Evolutionary conservation across 2,329 filamentous ascomycete genomes (phyloP).

Genomic region (Fusarium redolens): DNA sequence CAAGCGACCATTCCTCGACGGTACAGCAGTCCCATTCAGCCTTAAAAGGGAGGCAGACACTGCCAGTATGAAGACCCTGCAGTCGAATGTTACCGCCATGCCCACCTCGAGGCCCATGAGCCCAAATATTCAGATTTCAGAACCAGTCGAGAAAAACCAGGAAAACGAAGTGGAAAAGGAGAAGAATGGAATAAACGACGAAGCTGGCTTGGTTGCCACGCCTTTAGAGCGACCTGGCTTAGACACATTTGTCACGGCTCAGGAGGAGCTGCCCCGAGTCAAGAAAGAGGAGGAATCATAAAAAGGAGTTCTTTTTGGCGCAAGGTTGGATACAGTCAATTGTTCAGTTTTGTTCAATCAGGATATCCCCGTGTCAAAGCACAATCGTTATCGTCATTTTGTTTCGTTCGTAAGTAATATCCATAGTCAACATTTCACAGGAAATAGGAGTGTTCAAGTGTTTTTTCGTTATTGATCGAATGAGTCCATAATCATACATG

Average conservation of each 20-base stretch:
- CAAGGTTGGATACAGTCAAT: constrained; percentile 25
- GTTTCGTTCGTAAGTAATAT: constrained; percentile 20
- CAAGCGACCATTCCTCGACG: constrained; percentile 74
- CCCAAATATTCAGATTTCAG: constrained; percentile 19
- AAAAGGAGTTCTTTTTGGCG: constrained; percentile 18
- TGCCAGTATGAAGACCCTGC: constrained; percentile 77
- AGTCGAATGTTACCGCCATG: constrained; percentile 52
- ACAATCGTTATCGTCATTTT: constrained; percentile 24
- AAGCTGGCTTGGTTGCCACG: not conserved
- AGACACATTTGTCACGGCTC: constrained; percentile 68
- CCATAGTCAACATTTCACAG: constrained; percentile 7
- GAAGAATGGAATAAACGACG: constrained; percentile 12
- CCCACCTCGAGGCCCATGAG: constrained; percentile 51
- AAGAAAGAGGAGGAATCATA: constrained; percentile 33
- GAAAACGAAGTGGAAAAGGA: not conserved
- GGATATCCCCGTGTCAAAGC: constrained; percentile 28
- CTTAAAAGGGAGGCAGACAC: constrained; percentile 73
- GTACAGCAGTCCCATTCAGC: constrained; percentile 79
- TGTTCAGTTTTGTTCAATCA: constrained; percentile 25
- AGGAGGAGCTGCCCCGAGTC: constrained; percentile 54
- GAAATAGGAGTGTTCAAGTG: constrained; percentile 12
- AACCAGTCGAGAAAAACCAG: not conserved
- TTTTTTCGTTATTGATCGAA: constrained; percentile 15
- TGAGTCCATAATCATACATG: constrained; percentile 46
- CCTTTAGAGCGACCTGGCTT: constrained; percentile 53